Evolutionary conservation across 2,329 filamentous ascomycete genomes (phyloP), one percentile per base, ranked within the genome.

Genomic region (Penicillium sclerotiorum): DNA sequence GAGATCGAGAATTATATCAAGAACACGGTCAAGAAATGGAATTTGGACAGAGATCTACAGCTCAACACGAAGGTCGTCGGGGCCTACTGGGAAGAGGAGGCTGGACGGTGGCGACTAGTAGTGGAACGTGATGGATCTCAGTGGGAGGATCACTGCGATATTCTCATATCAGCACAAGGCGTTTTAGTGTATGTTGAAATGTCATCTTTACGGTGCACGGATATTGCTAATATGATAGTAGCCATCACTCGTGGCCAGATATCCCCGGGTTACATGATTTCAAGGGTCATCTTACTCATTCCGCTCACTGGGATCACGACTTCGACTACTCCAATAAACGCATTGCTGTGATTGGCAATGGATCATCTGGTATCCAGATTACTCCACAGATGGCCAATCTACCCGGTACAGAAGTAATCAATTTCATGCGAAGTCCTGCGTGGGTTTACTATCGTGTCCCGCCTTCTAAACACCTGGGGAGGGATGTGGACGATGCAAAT

Each of bases 1-100:
- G 74, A 76, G 54, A 77, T 77, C 23, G 61, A 66, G 8, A 66
- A 71, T 6, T 77, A 77, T 50, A 71, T 75, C 60, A 60, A 72
- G 35, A 50, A 55, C 2, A 64, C 66, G 5, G 70, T 69, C 6
- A 62, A 56, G 38, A 75, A 76, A 51, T 72, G 70, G 50, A 63
- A 68, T 18, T 64, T 75, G 0, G 70, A 72, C 38, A 59, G 68
- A 8, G 64, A 73, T 36, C 53, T 77, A 11, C 66, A 71, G 35
- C 59, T 75, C 25, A 62, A 68, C 15, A 67, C 71, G 25, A 62
- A 63, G 5, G 73, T 77, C 1, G 59, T 66, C 3, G 64, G 64
- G 20, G 69, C 73, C 0, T 47, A 58, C 2, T 77, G 75, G 75
- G 56, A 73, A 17, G 70, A 75, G 18, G 55, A 57, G 0, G 36